Evolutionary conservation across 2,329 filamentous ascomycete genomes (phyloP), one percentile per base, ranked within the genome.

Genomic region (Thielaviopsis populi): DNA sequence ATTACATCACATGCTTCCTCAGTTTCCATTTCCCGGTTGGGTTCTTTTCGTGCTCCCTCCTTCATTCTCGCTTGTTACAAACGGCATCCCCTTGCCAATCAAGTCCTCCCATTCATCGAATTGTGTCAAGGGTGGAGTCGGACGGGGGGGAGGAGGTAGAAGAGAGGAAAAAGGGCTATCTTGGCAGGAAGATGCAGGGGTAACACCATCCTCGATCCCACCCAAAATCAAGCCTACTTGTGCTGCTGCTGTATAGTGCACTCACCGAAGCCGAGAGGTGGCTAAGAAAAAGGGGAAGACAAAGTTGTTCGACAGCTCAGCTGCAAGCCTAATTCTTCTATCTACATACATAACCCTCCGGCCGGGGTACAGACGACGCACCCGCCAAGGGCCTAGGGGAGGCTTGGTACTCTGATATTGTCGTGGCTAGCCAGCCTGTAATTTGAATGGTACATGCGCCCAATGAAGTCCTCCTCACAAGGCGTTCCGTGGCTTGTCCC

Each of bases 1-100:
- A 56, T 56, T 30, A 37, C 53, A 56, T 33, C 53, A 56, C 53
- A 56, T 37, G 30, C 53, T 56, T 30, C 30, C 27, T 6, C 10
- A n/a, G 42, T 46, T 46, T 46, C 42, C 15, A 46, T 46, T 46
- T 19, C 13, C 50, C 30, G n/a, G 53, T n/a, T 54, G 6, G n/a
- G 3, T 27, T 13, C 19, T n/a, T 54, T 10, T 3, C 24, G 15
- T 17, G 17, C 53, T 56, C n/a, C 24, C 15, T 56, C 53, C 53
- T 56, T 56, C 30, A 56, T 56, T 56, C 53, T 56, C 53, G 27
- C 53, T 56, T 56, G 30, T 56, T 56, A 19, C 24, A 56, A 56
- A 37, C 33, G 24, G 30, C 15, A 5, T 5, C 30, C 53, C 53
- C 53, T 37, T 56, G 27, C 53, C 53, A 56, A 56, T 56, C 53